A percentile compares a stretch with the other conserved stretches of the same genome.
Evolutionary conservation across 495 filamentous ascomycete species (phyloP).

Genomic region (Collariella sp.): DNA sequence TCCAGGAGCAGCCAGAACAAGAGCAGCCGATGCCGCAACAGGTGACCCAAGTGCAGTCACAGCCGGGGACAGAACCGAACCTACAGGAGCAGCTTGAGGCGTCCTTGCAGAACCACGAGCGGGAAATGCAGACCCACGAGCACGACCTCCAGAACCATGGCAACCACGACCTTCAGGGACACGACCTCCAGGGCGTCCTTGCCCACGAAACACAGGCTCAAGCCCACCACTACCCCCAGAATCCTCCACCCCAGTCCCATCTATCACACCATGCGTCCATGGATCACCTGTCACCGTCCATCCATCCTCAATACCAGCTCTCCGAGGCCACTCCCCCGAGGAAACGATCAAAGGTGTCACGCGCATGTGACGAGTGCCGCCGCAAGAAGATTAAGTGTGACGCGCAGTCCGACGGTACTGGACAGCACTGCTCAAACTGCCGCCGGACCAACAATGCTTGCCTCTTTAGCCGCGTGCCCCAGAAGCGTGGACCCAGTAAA

Average conservation of each 20-base stretch:
- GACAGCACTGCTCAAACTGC: constrained; percentile 80
- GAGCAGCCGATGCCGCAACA: constrained; percentile 15
- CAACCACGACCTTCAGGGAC: no score
- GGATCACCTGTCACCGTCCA: constrained; percentile 18
- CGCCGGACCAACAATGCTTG: constrained; percentile 67
- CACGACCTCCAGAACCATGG: constrained; percentile 19
- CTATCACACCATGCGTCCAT: constrained; percentile 30
- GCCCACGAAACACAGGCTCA: constrained; percentile 13
- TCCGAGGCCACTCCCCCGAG: constrained; percentile 58
- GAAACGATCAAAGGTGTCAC: constrained; percentile 84
- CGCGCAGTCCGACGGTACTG: constrained; percentile 67
- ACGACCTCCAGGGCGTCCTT: constrained; percentile 15
- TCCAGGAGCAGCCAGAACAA: constrained; percentile 18
- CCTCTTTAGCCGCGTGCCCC: constrained; percentile 84
- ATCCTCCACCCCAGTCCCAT: constrained; percentile 17
- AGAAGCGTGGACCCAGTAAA: constrained; percentile 94
- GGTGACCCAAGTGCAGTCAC: constrained; percentile 1
- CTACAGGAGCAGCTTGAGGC: constrained; percentile 27
- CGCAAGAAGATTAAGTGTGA: constrained; percentile 97
- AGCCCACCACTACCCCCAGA: constrained; percentile 15
- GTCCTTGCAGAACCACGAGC: constrained; percentile 26
- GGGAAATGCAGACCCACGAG: constrained; percentile 19
- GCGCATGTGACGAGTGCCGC: constrained; percentile 91
- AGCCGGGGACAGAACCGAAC: constrained; percentile 15
- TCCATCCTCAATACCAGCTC: constrained; percentile 16